phyloP scores from a whole-genome alignment of 345 rosid species.

The Carallia brachiata region DNA sequence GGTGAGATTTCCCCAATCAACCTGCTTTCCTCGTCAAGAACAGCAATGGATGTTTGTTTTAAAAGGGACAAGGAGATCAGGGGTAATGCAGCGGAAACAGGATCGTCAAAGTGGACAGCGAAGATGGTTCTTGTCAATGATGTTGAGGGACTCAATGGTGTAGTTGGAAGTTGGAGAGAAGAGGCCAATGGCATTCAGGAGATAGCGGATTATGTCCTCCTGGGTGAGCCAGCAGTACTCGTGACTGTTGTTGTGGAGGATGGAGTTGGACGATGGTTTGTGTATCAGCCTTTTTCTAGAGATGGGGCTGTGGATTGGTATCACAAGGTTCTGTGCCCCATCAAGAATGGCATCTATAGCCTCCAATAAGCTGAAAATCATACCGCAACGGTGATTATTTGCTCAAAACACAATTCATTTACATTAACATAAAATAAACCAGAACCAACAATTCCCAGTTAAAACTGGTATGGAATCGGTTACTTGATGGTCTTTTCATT shows the following conservation, averaged over 20 bases:
- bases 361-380: constrained; percentile 45
- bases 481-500: no score
- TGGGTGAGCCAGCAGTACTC: constrained; percentile 66
- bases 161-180: constrained; percentile 38
- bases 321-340: constrained; percentile 59
- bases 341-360: constrained; percentile 51
- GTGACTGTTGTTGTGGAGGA: constrained; percentile 35
- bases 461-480: no score
- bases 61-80: constrained; percentile 33
- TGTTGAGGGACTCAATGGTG: constrained; percentile 45
- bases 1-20: constrained; percentile 59
- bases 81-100: constrained; percentile 39
- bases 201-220: constrained; percentile 60
- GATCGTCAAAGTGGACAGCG: constrained; percentile 43
- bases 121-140: constrained; percentile 35
- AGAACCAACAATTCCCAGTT: neutral
- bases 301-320: constrained; percentile 32
- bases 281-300: constrained; percentile 34
- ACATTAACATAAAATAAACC: neutral
- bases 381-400: neutral
- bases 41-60: constrained; percentile 49
- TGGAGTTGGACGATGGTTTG: constrained; percentile 21
- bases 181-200: constrained; percentile 49
- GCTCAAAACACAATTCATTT: neutral
- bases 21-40: constrained; percentile 34